phyloP scores from a whole-genome alignment of 75 land plant genomes.

The Pinus tabuliformis region DNA sequence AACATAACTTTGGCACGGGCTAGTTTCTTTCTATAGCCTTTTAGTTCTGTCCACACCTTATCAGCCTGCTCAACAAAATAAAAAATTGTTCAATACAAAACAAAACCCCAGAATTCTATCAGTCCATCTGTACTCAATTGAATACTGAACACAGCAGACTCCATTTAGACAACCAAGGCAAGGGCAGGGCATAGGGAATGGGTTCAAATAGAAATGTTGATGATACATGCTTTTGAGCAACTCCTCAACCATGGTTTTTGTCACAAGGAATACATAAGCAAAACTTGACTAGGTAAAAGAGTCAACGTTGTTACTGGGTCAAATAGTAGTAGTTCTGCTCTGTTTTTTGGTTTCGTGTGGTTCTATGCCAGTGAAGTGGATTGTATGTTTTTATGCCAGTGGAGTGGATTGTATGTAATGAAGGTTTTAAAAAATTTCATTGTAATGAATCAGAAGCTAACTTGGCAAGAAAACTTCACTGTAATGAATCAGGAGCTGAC shows the following conservation, averaged over 20 bases:
- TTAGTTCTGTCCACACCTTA: constrained; percentile 61
- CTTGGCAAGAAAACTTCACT: no score
- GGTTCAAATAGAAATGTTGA: not conserved
- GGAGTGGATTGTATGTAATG: no score
- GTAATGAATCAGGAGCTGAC: no score
- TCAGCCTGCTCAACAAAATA: constrained; percentile 34
- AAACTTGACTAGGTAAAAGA: no score
- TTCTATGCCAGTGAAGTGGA: no score
- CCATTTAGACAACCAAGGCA: not conserved
- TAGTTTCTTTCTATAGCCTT: constrained; percentile 66
- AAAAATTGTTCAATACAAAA: not conserved
- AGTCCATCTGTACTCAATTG: not conserved
- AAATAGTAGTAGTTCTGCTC: no score
- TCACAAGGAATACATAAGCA: not conserved
- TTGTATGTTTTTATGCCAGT: no score
- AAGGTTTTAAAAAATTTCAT: no score
- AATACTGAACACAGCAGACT: not conserved
- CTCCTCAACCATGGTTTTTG: not conserved
- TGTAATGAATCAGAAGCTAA: no score
- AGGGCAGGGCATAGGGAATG: not conserved
- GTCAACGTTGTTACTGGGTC: no score
- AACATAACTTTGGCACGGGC: constrained; percentile 63
- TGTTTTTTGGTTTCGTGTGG: no score
- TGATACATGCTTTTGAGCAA: not conserved
- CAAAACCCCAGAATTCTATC: not conserved